Percentiles rank a stretch among this genome's conserved stretches.
phyloP scores from a whole-genome alignment of 805 yeast species.

The Ogataea trehaloabstinens region DNA sequence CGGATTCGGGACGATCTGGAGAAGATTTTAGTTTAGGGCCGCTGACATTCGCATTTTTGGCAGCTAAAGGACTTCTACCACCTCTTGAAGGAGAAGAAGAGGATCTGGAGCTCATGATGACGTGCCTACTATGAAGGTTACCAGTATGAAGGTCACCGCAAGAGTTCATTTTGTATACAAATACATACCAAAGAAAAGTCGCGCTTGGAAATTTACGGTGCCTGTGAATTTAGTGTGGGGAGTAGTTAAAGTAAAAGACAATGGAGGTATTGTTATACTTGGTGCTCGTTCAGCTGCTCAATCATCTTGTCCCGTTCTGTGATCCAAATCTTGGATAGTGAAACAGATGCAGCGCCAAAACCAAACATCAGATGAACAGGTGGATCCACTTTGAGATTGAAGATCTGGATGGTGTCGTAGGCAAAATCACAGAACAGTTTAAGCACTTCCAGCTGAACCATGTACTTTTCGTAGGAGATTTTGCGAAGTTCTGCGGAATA shows the following conservation, averaged over 20 bases:
- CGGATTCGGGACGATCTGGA: slow-evolving; percentile 7
- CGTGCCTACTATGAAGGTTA: too few relatives aligned
- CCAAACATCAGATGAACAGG: slow-evolving; percentile 32
- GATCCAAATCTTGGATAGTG: slow-evolving; percentile 31
- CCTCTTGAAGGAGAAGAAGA: slow-evolving; percentile 6
- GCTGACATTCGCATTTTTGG: slow-evolving; percentile 7
- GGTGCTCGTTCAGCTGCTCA: slow-evolving; percentile 9
- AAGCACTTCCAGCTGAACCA: slow-evolving; percentile 39
- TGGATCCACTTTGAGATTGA: slow-evolving; percentile 34
- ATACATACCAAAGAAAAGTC: too few relatives aligned
- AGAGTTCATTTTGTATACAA: too few relatives aligned
- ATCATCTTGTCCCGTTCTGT: slow-evolving; percentile 21
- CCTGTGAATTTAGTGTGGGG: too few relatives aligned
- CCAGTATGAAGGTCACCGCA: too few relatives aligned
- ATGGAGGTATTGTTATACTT: too few relatives aligned
- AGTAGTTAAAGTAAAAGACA: too few relatives aligned
- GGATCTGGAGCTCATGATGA: not conserved
- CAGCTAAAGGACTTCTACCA: slow-evolving; percentile 8
- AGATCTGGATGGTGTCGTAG: slow-evolving; percentile 47
- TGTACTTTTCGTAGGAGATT: slow-evolving; percentile 34
- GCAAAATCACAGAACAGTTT: slow-evolving; percentile 45
- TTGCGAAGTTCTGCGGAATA: slow-evolving; percentile 29
- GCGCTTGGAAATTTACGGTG: too few relatives aligned
- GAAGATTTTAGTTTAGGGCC: slow-evolving; percentile 7
- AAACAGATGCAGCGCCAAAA: slow-evolving; percentile 32